Evolutionary conservation across 1,139 yeast genomes (phyloP).

Genomic region (Candida sanyaensis): DNA sequence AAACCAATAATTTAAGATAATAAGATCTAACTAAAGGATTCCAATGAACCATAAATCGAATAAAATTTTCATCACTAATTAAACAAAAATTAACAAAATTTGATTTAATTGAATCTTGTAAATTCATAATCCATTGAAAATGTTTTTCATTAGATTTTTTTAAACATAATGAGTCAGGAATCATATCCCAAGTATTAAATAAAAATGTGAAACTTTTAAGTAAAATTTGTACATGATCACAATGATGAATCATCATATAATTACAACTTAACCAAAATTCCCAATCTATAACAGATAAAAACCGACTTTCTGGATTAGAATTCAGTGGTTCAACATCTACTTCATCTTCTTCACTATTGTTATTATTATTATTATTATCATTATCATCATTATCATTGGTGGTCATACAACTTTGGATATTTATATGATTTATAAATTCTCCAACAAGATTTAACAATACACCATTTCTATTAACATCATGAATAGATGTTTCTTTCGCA

Average conservation of each 20-base stretch:
- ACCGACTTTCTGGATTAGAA: conserved; percentile 4
- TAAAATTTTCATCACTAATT: conserved; percentile 50
- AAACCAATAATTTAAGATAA: conserved; percentile 64
- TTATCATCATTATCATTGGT: too few species aligned
- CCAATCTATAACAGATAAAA: conserved; percentile 54
- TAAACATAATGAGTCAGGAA: conserved; percentile 46
- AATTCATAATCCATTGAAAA: conserved; percentile 35
- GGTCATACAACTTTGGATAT: conserved; percentile 13
- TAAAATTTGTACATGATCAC: conserved; percentile 65
- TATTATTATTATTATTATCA: too few species aligned
- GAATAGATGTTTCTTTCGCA: conserved; percentile 44
- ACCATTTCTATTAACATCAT: conserved; percentile 48
- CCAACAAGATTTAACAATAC: conserved; percentile 45
- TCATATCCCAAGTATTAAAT: conserved; percentile 72
- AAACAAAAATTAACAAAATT: conserved; percentile 55
- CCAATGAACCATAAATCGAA: conserved; percentile 71
- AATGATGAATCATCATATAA: conserved; percentile 54
- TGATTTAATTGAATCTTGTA: conserved; percentile 41
- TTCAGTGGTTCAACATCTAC: neutral
- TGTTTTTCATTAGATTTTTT: neutral
- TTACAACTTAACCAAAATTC: conserved; percentile 70
- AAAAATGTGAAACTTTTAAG: conserved; percentile 65
- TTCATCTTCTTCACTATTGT: neutral
- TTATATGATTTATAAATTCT: conserved; percentile 46
- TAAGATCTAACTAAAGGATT: conserved; percentile 73